Base-by-base conservation (phyloP, 1,139 yeast species). In the Waltiozyma sp. region DNA sequence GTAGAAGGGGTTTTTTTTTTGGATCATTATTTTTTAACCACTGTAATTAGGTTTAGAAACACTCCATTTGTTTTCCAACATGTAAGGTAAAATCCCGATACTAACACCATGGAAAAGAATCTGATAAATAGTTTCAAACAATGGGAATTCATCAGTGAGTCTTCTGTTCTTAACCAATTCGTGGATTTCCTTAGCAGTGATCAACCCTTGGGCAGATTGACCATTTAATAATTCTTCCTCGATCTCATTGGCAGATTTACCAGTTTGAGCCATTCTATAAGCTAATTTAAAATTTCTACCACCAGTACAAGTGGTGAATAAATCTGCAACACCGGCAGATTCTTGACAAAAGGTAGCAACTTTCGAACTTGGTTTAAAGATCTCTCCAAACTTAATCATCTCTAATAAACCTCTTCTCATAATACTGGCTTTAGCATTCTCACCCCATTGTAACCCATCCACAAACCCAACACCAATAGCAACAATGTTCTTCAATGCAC, bases 371-470 rank as follows among this genome's bases (percentile, higher is more conserved):
- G 91, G 83, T 72, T 80, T 79, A 60, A 75, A 75, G 51, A 74
- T 73, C 56, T 78, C 74, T 41, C 95, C 93, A 63, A 89, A 89
- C 64, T 75, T 76, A 61, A 87, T 82, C 66, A 81, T 86, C 68
- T 89, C 97, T 57, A 80, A 72, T 46, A 89, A 66, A 41, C 97
- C 97, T 53, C 93, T 80, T 69, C 97, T 79, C 89, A 88, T 87
- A 56, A 89, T 77, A 41, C 96, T 96, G 41, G 96, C 84, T 66
- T 88, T 86, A 53, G 97, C 96, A 61, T 89, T 89, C 68, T 87
- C 95, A 62, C 97, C 97, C 96, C 97, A 89, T 45, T 95, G 95
- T 48, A 83, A 74, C 54, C 96, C 96, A 66, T 86, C 95, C 48
- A 88, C 96, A 60, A 88, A 84, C 43, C 96, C 97, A 45, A 93